A percentile compares a stretch with the other conserved stretches of the same genome.
Evolutionary conservation across 177 flowering plant species (phyloP).

Genomic region (Vitis hybrid): DNA sequence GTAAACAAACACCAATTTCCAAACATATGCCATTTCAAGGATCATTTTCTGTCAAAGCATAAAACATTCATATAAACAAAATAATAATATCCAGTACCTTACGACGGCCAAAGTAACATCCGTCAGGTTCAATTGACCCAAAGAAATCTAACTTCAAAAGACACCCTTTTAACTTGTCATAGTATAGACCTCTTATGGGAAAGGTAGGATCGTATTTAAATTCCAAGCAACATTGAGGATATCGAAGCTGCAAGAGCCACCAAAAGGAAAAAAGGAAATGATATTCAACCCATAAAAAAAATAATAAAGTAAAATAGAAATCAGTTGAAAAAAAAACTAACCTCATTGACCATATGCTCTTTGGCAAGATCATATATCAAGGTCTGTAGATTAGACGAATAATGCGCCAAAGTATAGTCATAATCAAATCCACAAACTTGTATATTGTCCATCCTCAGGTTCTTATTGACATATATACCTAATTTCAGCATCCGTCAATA

Average conservation of each 20-base stretch:
- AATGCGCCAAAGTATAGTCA: constrained; percentile 94
- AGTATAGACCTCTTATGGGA: constrained; percentile 89
- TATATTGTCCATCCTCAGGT: constrained; percentile 71
- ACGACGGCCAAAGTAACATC: constrained; percentile 91
- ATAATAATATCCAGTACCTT: constrained; percentile 44
- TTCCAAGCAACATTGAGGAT: constrained; percentile 73
- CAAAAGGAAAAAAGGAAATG: constrained; percentile 7
- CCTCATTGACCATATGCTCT: constrained; percentile 87
- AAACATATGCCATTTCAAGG: background rate
- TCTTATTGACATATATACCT: constrained; percentile 94
- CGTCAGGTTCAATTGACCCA: constrained; percentile 92
- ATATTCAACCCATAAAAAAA: background rate
- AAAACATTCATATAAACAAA: background rate
- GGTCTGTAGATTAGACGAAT: constrained; percentile 70
- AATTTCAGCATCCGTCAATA: constrained; percentile 6
- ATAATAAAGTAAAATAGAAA: background rate
- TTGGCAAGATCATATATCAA: constrained; percentile 92
- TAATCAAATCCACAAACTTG: constrained; percentile 95
- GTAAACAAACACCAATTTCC: background rate
- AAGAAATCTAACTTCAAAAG: constrained; percentile 92
- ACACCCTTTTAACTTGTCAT: constrained; percentile 84
- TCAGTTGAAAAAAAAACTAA: constrained; percentile 21
- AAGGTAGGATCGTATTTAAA: constrained; percentile 80
- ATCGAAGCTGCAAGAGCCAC: constrained; percentile 53
- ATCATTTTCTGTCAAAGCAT: background rate